These are phyloP conservation scores for Periconia digitata DNA, from an alignment of 2,329 filamentous ascomycete species.

Conservation along the genomic window DNA sequence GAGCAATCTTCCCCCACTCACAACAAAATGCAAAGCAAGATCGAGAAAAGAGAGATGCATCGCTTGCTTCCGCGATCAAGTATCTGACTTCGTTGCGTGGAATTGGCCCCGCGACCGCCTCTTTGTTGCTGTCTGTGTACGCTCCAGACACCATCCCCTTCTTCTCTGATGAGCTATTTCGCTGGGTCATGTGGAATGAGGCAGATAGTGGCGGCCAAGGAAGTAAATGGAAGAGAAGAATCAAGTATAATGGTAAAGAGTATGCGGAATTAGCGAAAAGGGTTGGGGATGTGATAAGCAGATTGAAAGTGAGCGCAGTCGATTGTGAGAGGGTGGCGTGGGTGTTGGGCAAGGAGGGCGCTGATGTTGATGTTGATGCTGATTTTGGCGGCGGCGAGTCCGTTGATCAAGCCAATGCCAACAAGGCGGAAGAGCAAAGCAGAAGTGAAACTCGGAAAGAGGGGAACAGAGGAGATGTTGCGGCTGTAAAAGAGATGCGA, in stretches of 20 bases:
- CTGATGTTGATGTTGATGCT: constrained; percentile 19
- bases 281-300: constrained; percentile 28
- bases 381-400: background rate
- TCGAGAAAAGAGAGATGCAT: background rate
- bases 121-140: constrained; percentile 68
- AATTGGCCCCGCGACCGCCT: constrained; percentile 78
- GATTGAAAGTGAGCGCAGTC: constrained; percentile 50
- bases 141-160: constrained; percentile 65
- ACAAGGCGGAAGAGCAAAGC: constrained; percentile 5
- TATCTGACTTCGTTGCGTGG: constrained; percentile 66
- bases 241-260: constrained; percentile 72
- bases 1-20: constrained; percentile 1
- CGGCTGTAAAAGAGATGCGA: background rate
- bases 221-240: constrained; percentile 51
- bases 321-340: constrained; percentile 73
- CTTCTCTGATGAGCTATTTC: constrained; percentile 78
- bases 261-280: constrained; percentile 59
- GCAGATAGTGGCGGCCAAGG: constrained; percentile 42
- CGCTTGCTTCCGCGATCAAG: constrained; percentile 47
- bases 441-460: background rate
- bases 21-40: background rate
- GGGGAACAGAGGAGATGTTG: background rate
- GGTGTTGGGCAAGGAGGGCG: constrained; percentile 58
- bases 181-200: constrained; percentile 65
- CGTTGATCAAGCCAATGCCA: too few species aligned